These are phyloP conservation scores for Talaromyces ruber DNA, from an alignment of 495 filamentous ascomycete genomes.

Conservation along the genomic window DNA sequence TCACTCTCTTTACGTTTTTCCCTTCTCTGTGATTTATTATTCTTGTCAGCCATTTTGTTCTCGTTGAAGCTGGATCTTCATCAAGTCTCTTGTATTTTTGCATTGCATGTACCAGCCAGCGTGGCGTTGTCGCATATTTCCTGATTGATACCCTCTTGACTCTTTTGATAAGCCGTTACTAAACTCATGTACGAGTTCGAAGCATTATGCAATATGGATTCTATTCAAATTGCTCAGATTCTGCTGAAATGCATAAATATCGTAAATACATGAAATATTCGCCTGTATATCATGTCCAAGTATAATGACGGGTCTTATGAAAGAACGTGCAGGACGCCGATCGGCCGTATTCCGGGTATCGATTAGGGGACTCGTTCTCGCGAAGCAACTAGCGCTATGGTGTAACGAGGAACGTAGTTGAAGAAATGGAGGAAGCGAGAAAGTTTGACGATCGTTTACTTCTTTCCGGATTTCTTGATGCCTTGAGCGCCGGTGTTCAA, in stretches of 20 bases:
- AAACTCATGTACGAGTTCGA: not conserved
- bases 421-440: not conserved
- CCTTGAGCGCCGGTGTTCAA: conserved; percentile 70
- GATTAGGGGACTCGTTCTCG: not conserved
- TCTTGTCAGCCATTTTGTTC: not conserved
- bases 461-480: conserved; percentile 90
- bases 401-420: not conserved
- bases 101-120: not conserved
- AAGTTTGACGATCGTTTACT: conserved; percentile 34
- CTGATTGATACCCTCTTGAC: not conserved
- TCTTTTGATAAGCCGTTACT: not conserved
- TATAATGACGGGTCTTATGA: conserved; percentile 20
- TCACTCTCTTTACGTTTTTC: not conserved
- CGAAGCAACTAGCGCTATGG: not conserved
- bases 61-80: not conserved
- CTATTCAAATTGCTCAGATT: not conserved
- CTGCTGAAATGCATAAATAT: not conserved
- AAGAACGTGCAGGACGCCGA: not conserved
- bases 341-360: conserved; percentile 3
- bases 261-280: not conserved
- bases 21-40: not conserved
- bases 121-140: not conserved
- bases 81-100: not conserved
- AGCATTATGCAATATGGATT: not conserved
- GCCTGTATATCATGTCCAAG: not conserved